Conservation (phyloP, 1,284 basidiomycete species). For the Anthracocystis panici-leucophaei region DNA sequence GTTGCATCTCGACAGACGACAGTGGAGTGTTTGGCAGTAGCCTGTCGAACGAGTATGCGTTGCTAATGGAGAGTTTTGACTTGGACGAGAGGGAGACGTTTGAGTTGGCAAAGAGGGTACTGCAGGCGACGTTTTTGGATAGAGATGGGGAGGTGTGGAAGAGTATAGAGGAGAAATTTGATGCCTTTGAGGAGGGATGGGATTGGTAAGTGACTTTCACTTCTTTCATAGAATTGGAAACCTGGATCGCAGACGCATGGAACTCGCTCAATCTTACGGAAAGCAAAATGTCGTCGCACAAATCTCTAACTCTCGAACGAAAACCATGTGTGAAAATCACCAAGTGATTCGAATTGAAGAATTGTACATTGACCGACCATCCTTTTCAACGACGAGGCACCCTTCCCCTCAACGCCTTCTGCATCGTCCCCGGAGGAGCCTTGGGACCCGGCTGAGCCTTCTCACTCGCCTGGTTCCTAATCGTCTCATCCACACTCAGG, state of each 20-base stretch:
- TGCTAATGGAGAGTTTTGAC: conserved; percentile 39
- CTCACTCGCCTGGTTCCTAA: conserved; percentile 64
- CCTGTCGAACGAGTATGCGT: conserved; percentile 42
- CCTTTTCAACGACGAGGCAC: conserved; percentile 42
- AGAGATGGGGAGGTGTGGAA: conserved; percentile 2
- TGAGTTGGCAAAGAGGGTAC: conserved; percentile 9
- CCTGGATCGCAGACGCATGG: not conserved
- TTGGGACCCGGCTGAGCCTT: conserved; percentile 58
- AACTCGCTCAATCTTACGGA: not conserved
- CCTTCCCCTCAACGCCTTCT: conserved; percentile 61
- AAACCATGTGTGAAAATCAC: no score
- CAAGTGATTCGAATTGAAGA: not conserved
- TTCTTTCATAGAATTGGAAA: not conserved
- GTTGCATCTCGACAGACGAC: conserved; percentile 53
- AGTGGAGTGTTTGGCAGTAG: conserved; percentile 45
- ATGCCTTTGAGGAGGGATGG: conserved; percentile 10
- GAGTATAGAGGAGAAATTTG: conserved; percentile 3
- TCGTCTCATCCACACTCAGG: conserved; percentile 68
- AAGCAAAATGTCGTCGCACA: no score
- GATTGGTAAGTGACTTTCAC: conserved; percentile 10
- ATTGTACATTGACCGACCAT: not conserved
- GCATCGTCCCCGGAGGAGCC: conserved; percentile 64
- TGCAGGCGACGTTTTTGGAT: conserved; percentile 16
- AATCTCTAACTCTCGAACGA: no score
- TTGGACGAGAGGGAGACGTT: conserved; percentile 16